Evolutionary conservation across 1,284 basidiomycete genomes (phyloP).

Genomic region (Apiotrichum siamense): DNA sequence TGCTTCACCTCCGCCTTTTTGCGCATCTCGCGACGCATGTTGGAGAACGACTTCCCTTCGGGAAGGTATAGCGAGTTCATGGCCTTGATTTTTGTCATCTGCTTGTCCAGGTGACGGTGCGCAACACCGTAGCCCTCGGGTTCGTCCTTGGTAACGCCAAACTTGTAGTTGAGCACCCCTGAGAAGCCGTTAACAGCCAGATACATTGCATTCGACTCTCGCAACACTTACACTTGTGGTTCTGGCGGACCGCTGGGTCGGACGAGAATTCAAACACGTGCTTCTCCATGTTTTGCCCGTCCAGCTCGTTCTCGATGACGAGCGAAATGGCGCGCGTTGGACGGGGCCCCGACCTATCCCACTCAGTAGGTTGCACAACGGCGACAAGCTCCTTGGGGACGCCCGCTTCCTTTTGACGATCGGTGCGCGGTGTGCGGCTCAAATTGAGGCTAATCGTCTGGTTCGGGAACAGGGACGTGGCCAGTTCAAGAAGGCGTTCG

Average conservation of each 20-base stretch:
- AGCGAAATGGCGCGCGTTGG: conserved; percentile 52
- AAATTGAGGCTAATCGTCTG: conserved; percentile 36
- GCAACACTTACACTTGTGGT: conserved; percentile 26
- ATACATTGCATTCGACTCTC: neutral
- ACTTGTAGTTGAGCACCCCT: conserved; percentile 41
- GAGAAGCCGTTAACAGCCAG: neutral
- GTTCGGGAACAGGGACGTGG: conserved; percentile 60
- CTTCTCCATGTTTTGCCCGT: conserved; percentile 30
- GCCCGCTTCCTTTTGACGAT: neutral
- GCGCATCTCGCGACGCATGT: conserved; percentile 26
- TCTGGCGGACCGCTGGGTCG: conserved; percentile 15
- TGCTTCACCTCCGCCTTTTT: neutral
- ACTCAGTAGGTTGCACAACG: conserved; percentile 58
- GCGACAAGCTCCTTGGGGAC: conserved; percentile 45
- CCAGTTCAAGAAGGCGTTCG: conserved; percentile 62
- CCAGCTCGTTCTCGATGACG: conserved; percentile 41
- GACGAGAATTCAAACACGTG: conserved; percentile 26
- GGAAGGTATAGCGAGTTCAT: conserved; percentile 38
- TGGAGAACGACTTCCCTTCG: conserved; percentile 30
- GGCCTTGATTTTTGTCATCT: conserved; percentile 16
- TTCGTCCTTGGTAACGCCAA: conserved; percentile 19
- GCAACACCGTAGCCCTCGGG: conserved; percentile 15
- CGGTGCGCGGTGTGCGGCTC: conserved; percentile 52
- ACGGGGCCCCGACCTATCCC: conserved; percentile 41
- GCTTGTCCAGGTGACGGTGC: conserved; percentile 8